Base-by-base conservation (phyloP, 306 rosid genomes). In the Quercus alba region DNA sequence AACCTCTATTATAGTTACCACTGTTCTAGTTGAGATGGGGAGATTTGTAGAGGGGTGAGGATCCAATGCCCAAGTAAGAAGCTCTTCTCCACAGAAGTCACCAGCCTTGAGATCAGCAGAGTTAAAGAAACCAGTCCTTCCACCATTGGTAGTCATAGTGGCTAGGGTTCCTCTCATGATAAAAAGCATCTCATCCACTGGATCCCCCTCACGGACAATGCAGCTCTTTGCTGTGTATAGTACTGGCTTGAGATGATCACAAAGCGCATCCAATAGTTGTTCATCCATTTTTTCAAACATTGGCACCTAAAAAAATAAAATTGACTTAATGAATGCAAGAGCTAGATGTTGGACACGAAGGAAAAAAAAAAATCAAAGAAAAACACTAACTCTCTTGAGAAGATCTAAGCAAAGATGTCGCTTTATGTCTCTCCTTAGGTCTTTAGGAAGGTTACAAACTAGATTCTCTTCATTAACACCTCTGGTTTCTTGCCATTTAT, bases 51-150 rank as follows among this genome's bases (percentile, higher is more conserved):
- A 57, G 67, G 90, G 26, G 51, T 58, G 78, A 21, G 96, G 92
- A 75, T 91, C 96, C 86, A 91, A 83, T 6, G 99, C 99, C 99
- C 97, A 95, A 52, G 95, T 92, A 25, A 95, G 86, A 80, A 95
- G 97, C 88, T 93, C 98, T 76, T 95, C 99, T 44, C 99, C 99
- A 75, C 99, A 95, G 64, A 95, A 95, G 35, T 93, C 97, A 46
- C 99, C 99, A 33, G 96, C 86, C 51, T 87, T 90, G 1, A 95
- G 90, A 77, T 30, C 76, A 64, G 49, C 85, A 1, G 86, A 69
- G 85, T 88, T 89, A 75, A 92, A 89, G 81, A 87, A 86, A 81
- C 95, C 96, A 18, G 91, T 90, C 80, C 90, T 88, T 78, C 97
- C 95, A 51, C 93, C 96, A 76, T 90, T 87, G 30, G 94, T 89